Conservation (phyloP, 306 rosid genomes). For the Cajanus cajan region DNA sequence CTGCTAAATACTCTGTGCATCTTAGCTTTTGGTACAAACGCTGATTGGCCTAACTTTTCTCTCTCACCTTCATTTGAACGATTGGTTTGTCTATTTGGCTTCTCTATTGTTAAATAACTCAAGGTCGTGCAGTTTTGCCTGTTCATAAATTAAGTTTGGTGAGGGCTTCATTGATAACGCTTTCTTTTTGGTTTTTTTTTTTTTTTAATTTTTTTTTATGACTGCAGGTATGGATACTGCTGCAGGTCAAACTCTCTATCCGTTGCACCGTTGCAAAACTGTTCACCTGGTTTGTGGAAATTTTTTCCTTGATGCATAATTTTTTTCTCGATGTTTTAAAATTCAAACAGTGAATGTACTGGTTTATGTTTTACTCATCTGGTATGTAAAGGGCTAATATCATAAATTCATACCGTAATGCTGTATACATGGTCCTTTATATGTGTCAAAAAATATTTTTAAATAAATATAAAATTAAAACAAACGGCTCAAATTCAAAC, state of each 20-base stretch:
- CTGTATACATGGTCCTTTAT: not conserved
- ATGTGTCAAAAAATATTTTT: not conserved
- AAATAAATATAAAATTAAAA: not conserved
- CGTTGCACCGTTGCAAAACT: conserved; percentile 59
- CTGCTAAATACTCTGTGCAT: not conserved
- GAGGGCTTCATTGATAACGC: not conserved
- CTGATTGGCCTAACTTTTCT: not conserved
- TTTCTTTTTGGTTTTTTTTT: not conserved
- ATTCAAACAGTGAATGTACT: not conserved
- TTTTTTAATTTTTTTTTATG: not conserved
- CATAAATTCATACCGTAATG: not conserved
- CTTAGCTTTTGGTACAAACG: not conserved
- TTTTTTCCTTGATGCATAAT: not conserved
- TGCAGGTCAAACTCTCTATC: conserved; percentile 46
- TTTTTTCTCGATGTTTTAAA: not conserved
- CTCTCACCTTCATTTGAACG: not conserved
- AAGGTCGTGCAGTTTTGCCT: not conserved
- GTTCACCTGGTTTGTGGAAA: conserved; percentile 59
- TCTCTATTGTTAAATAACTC: not conserved
- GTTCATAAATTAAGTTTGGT: not conserved
- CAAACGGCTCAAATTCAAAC: not conserved
- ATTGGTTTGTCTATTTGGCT: not conserved
- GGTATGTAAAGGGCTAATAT: not conserved
- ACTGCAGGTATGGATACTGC: conserved; percentile 51
- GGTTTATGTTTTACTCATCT: not conserved